Conservation (phyloP, 1,284 basidiomycete species). For the Bjerkandera adusta region DNA sequence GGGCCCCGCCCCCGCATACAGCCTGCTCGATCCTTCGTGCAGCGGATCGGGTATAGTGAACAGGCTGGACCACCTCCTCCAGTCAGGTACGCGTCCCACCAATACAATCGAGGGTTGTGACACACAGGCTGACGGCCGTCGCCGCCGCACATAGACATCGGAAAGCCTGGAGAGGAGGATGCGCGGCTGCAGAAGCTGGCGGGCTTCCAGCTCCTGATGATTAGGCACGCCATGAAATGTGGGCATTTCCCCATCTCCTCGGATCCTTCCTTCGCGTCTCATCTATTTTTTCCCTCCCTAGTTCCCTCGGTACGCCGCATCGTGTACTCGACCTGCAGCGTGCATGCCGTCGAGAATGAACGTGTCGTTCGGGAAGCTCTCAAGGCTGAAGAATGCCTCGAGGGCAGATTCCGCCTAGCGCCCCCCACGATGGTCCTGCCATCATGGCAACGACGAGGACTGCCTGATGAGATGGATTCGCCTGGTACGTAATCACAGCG, state of each 20-base stretch:
- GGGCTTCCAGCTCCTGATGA: constrained; percentile 89
- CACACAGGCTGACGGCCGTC: background rate
- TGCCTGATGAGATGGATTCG: constrained; percentile 56
- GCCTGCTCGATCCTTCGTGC: constrained; percentile 90
- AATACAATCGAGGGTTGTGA: no score
- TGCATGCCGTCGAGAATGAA: constrained; percentile 92
- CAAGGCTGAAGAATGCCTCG: constrained; percentile 61
- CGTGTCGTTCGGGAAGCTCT: constrained; percentile 75
- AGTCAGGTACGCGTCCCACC: constrained; percentile 47
- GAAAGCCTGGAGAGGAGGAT: constrained; percentile 37
- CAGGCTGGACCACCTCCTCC: constrained; percentile 81
- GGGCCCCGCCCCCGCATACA: no score
- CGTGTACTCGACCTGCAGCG: constrained; percentile 96
- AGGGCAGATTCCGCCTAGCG: constrained; percentile 66
- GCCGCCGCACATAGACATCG: constrained; percentile 19
- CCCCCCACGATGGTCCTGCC: constrained; percentile 66
- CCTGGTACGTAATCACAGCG: constrained; percentile 35
- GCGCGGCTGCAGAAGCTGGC: constrained; percentile 81
- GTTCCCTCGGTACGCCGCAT: constrained; percentile 68
- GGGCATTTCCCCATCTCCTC: constrained; percentile 7
- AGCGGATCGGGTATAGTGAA: constrained; percentile 93
- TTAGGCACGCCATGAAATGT: constrained; percentile 96
- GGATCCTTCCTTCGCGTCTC: background rate
- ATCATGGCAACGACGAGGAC: constrained; percentile 76
- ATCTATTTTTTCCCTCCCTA: constrained; percentile 18